Conservation (phyloP, 2,329 filamentous ascomycete species). For the Aureobasidium leucospermi region DNA sequence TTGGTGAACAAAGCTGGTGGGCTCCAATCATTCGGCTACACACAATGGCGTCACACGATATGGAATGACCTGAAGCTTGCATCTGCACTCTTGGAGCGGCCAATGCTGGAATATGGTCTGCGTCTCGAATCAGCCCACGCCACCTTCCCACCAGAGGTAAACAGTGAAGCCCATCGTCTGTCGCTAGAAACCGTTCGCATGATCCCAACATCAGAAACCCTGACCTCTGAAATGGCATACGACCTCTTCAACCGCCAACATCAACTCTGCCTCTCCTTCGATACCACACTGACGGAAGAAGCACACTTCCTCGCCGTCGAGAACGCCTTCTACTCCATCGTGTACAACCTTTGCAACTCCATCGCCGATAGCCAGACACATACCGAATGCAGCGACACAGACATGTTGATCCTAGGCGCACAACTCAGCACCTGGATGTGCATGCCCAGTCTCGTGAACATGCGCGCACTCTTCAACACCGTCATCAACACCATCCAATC, state of each 20-base stretch:
- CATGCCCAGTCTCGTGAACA: conserved; percentile 6
- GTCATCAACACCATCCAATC: conserved; percentile 11
- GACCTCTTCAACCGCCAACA: conserved; percentile 7
- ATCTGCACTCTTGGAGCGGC: conserved; percentile 2
- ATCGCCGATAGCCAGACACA: conserved; percentile 1
- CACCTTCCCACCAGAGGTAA: not conserved
- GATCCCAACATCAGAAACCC: conserved; percentile 1
- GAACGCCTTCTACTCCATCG: not conserved
- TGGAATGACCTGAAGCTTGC: conserved; percentile 12
- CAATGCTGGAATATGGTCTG: conserved; percentile 1
- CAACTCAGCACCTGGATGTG: conserved; percentile 10
- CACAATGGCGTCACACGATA: conserved; percentile 11
- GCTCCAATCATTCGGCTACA: conserved; percentile 2
- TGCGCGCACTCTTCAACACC: conserved; percentile 11
- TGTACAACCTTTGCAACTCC: conserved; percentile 3
- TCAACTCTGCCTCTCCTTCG: not conserved
- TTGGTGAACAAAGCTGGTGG: conserved; percentile 5
- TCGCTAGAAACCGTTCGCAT: not conserved
- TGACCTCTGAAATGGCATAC: not conserved
- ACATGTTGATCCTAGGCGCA: conserved; percentile 7
- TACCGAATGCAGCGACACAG: not conserved
- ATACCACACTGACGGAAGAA: not conserved
- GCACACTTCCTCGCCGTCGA: conserved; percentile 5
- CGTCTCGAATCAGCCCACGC: not conserved
- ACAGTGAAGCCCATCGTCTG: conserved; percentile 1